Evolutionary conservation across 1,139 yeast species (phyloP).

Genomic region (Scheffersomyces cryptocercus): DNA sequence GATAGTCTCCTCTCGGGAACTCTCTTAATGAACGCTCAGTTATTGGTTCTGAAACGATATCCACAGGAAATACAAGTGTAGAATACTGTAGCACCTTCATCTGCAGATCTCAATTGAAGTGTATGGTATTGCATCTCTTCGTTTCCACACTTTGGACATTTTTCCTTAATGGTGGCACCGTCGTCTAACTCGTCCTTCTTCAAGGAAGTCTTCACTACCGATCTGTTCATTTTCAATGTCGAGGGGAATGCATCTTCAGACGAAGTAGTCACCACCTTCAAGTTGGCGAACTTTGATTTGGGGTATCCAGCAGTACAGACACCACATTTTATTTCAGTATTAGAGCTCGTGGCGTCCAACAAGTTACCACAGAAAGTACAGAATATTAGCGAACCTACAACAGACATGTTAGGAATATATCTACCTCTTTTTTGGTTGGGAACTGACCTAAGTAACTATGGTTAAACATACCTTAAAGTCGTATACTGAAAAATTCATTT

Average conservation of each 20-base stretch:
- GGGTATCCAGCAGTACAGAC: conserved; percentile 67
- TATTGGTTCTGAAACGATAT: conserved; percentile 90
- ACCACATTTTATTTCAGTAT: conserved; percentile 55
- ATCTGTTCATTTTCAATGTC: conserved; percentile 71
- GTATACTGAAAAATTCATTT: no score
- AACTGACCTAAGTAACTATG: no score
- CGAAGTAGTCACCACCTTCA: conserved; percentile 84
- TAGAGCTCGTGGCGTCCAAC: conserved; percentile 65
- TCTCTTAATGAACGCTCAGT: conserved; percentile 32
- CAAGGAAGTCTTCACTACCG: conserved; percentile 85
- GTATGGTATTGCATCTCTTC: conserved; percentile 99
- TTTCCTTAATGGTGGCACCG: conserved; percentile 95
- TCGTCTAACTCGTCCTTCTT: conserved; percentile 80
- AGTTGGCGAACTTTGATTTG: conserved; percentile 62
- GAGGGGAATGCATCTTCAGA: conserved; percentile 94
- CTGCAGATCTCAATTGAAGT: conserved; percentile 93
- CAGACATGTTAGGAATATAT: conserved; percentile 60
- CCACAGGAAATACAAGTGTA: conserved; percentile 95
- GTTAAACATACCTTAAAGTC: no score
- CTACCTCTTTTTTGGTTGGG: background rate
- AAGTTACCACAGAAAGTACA: conserved; percentile 94
- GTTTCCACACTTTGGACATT: conserved; percentile 96
- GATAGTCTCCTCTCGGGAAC: no score
- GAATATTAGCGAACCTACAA: conserved; percentile 90
- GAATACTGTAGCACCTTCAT: conserved; percentile 96